phyloP scores from a whole-genome alignment of 1,284 basidiomycete species.

The Leccinum huronense region DNA sequence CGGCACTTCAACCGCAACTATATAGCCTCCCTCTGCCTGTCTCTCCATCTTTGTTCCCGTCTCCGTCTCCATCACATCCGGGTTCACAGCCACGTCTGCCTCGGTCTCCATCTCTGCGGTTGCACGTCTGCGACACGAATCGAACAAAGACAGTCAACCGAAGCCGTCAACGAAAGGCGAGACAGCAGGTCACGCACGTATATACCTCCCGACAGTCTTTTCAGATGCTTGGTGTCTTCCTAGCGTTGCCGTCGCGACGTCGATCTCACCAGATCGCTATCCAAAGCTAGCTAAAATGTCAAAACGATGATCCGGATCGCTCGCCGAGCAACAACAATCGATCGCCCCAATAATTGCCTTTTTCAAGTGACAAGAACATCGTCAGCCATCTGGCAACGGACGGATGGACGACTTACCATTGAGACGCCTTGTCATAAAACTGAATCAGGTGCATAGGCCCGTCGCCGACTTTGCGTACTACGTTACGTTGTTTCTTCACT shows the following conservation, averaged over 20 bases:
- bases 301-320: not conserved
- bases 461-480: slow-evolving; percentile 34
- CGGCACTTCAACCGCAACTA: not conserved
- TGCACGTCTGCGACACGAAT: slow-evolving; percentile 37
- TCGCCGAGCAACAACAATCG: too few species aligned
- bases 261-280: slow-evolving; percentile 47
- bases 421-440: slow-evolving; percentile 62
- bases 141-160: not conserved
- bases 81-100: slow-evolving; percentile 21
- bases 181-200: slow-evolving; percentile 37
- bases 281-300: slow-evolving; percentile 41
- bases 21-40: too few species aligned
- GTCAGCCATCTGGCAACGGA: not conserved
- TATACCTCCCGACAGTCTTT: slow-evolving; percentile 51
- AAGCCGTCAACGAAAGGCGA: not conserved
- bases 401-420: slow-evolving; percentile 47
- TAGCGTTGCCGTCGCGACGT: slow-evolving; percentile 46
- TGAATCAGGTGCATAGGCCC: slow-evolving; percentile 54
- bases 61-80: slow-evolving; percentile 15
- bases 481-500: slow-evolving; percentile 43
- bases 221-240: slow-evolving; percentile 45
- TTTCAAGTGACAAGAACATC: too few species aligned
- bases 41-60: not conserved
- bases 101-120: slow-evolving; percentile 51
- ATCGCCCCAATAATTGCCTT: too few species aligned